Base-by-base conservation (phyloP, 257 asterid species). In the Jacaranda copaia region DNA sequence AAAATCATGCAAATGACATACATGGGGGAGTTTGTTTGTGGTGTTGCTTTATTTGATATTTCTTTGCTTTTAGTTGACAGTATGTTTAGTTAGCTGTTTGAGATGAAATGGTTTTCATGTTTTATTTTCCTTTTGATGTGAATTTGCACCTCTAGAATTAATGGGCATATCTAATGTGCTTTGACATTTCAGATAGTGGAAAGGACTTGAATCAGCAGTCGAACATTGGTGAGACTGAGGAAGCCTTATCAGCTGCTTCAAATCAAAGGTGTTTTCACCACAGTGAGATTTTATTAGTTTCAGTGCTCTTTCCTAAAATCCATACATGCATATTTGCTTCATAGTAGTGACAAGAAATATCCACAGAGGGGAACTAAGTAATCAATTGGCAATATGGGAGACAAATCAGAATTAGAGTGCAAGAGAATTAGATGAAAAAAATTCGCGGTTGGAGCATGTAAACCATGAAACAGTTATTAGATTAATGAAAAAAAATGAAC, bases 181-280 rank as follows among this genome's bases (percentile, higher is more conserved):
- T 73, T 52, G 59, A 45, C 43, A 67, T 73, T 73, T 81, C 97
- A 96, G 99, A 91, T 72, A 80, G 79, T 79, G 92, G 89, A 66
- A 96, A 91, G 85, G 86, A 87, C 71, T 59, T 64, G 67, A 89
- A 74, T 81, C 89, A 82, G 85, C 98, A 83, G 81, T 64, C 88
- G 12, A 73, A 78, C 81, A 70, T 81, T 78, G 77, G 64, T 68
- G 93, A 84, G 86, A 76, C 83, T 35, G 81, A 78, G 73, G 86
- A 84, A 80, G 83, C 87, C 67, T 55, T 77, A 77, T 76, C 91
- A 70, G 85, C 88, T 78, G 85, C 86, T 77, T 85, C 86, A 82
- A 88, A 78, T n/a, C 82, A 84, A 81, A 89, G 99, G 98, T 94
- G 82, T 79, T 78, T 73, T 72, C 74, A 80, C 77, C 58, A 43